Conservation (phyloP, 1,284 basidiomycete genomes). For the Lignosus rhinocerotis region DNA sequence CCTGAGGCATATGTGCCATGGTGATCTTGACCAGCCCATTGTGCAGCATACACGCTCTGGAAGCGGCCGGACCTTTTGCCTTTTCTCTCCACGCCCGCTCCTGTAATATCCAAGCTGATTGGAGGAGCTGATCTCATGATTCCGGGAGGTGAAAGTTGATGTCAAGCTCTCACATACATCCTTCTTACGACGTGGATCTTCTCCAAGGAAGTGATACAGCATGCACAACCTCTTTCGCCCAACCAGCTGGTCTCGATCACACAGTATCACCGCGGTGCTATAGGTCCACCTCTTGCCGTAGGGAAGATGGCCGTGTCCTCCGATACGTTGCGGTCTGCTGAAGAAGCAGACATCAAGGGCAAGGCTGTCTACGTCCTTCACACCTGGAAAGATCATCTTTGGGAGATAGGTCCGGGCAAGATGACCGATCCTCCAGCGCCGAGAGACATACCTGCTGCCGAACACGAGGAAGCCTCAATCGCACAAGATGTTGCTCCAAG, state of each 20-base stretch:
- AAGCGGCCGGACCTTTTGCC: conserved; percentile 66
- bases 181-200: not conserved
- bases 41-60: conserved; percentile 72
- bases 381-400: conserved; percentile 71
- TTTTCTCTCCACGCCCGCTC: conserved; percentile 60
- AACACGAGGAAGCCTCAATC: not conserved
- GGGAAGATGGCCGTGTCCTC: conserved; percentile 66
- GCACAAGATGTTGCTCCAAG: not conserved
- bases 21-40: too few relatives aligned
- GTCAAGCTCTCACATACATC: conserved; percentile 23
- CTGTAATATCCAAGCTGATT: conserved; percentile 63
- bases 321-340: conserved; percentile 37
- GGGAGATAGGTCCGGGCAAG: conserved; percentile 64
- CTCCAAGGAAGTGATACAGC: conserved; percentile 51
- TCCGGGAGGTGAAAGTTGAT: conserved; percentile 57
- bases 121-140: conserved; percentile 81
- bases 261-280: conserved; percentile 43
- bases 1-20: not conserved
- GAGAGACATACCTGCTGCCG: conserved; percentile 3
- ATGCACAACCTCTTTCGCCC: conserved; percentile 41
- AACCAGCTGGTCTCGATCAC: conserved; percentile 61
- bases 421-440: conserved; percentile 56
- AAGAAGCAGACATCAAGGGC: conserved; percentile 56
- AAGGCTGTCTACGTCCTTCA: conserved; percentile 74
- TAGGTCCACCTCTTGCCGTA: conserved; percentile 63